Evolutionary conservation across 768 basidiomycete genomes (phyloP).

Genomic region (Phallus indusiatus): DNA sequence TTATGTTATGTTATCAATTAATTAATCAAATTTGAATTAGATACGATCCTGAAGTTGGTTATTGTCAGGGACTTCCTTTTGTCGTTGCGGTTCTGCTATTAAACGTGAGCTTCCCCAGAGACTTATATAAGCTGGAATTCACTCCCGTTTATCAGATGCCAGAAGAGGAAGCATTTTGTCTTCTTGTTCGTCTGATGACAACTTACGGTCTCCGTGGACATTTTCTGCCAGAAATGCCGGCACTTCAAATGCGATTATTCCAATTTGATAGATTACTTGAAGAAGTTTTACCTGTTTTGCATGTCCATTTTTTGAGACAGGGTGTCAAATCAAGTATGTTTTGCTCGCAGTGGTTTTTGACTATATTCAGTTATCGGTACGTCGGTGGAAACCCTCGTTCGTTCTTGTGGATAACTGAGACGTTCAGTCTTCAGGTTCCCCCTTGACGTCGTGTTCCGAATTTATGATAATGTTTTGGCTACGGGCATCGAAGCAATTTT

Average conservation of each 20-base stretch:
- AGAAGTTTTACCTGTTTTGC: constrained; percentile 84
- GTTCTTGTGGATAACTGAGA: background rate
- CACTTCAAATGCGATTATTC: constrained; percentile 78
- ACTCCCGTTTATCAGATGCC: constrained; percentile 66
- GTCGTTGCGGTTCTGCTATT: constrained; percentile 88
- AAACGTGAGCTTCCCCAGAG: constrained; percentile 47
- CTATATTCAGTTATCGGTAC: constrained; percentile 90
- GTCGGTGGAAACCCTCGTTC: constrained; percentile 13
- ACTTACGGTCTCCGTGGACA: constrained; percentile 94
- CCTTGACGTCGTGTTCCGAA: constrained; percentile 86
- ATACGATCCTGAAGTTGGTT: constrained; percentile 90
- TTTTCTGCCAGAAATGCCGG: constrained; percentile 99
- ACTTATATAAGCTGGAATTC: no score
- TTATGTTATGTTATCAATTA: background rate
- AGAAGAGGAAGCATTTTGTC: constrained; percentile 96
- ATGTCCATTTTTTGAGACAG: constrained; percentile 87
- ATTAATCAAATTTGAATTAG: constrained; percentile 25
- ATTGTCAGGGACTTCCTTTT: constrained; percentile 96
- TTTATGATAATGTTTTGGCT: constrained; percentile 93
- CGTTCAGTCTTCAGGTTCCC: constrained; percentile 61
- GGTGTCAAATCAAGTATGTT: constrained; percentile 98
- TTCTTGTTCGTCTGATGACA: constrained; percentile 90
- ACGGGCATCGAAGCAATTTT: constrained; percentile 97
- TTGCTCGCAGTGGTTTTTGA: constrained; percentile 98
- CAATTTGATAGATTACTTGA: constrained; percentile 93